Base-by-base conservation (phyloP, 345 rosid genomes). In the Lumnitzera racemosa region DNA sequence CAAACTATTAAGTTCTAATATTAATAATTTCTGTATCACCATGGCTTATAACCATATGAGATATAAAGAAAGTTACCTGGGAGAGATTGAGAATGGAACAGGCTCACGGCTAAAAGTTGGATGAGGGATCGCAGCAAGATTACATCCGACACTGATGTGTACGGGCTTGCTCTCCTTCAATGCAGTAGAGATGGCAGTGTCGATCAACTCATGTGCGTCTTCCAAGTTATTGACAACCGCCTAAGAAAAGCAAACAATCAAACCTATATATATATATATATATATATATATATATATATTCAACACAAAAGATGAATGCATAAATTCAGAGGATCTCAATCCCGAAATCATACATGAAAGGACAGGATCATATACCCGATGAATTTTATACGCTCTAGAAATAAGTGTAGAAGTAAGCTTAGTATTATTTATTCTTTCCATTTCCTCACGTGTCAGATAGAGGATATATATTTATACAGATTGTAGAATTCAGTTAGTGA, bases 161-260 rank as follows among this genome's bases (percentile, higher is more conserved):
- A 78, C 91, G 57, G 86, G 91, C 69, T 83, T 85, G 77, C 91
- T 85, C 50, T 85, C 84, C 55, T 69, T 77, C 61, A 81, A 50
- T 46, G 81, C 76, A 24, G 83, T 69, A 15, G 83, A 57, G 15
- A 85, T 82, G 0, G 91, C 86, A 7, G 47, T 68, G 58, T 82
- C 88, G 4, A 83, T 83, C 62, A 66, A 68, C 16, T 86, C 85
- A 55, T 81, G 82, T 0, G 92, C 87, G 64, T 81, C 89, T 27
- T 81, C 89, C 78, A 86, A 61, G 51, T 78, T 58, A 65, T 73
- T 81, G 58, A 83, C 80, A 65, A 81, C 85, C 7, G 79, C 87
- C 88, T 78, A 43, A 13, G 17, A 5, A 51, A 17, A 2, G 57
- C 4, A 46, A 59, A 47, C 55, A 56, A 20, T 15, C 2, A 6